Base-by-base conservation (phyloP, 2,329 filamentous ascomycete species). In the Mycosphaerella sp. region DNA sequence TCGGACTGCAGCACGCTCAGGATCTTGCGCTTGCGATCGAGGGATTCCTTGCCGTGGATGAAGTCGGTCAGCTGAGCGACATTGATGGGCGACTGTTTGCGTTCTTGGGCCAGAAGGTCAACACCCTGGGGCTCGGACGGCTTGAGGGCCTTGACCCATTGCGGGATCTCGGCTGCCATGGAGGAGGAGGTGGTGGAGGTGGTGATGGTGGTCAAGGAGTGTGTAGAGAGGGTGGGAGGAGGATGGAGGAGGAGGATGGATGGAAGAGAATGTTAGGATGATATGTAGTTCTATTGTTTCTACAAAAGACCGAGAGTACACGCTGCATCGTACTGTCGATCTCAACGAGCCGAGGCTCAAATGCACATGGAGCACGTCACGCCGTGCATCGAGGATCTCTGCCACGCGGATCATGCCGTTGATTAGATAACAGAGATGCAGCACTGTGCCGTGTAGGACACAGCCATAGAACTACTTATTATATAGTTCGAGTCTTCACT, bases 21-120 rank as follows among this genome's bases (percentile, higher is more conserved):
- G 25, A 90, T 75, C 18, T 72, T 72, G 1, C 78, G 70, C 61
- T 84, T 82, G 39, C 79, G 75, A 50, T 82, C 75, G 9, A 89
- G 73, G 4, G 75, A 75, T 52, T 84, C 77, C 61, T 81, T 80
- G 17, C 83, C 85, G 68, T 86, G 85, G 41, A 90, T 74, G 62
- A 87, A 82, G 45, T 80, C 75, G 41, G 83, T 79, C 7, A 90
- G 74, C 63, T 82, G 79, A 52, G 85, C 77, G 16, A 87, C 80
- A 25, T 84, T 75, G 59, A 89, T 69, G 53, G 81, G 81, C 45
- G 83, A 87, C 61, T 79, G 79, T 18, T 76, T 77, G 56, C 87
- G 79, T 73, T 89, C 86, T 44, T 79, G 74, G n/a, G 75, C 68
- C 48, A 89, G 79, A 42, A 89, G 76, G 63, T 87, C 83, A 35